Evolutionary conservation across 495 filamentous ascomycete species (phyloP).

Genomic region (Annulohypoxylon stygium): DNA sequence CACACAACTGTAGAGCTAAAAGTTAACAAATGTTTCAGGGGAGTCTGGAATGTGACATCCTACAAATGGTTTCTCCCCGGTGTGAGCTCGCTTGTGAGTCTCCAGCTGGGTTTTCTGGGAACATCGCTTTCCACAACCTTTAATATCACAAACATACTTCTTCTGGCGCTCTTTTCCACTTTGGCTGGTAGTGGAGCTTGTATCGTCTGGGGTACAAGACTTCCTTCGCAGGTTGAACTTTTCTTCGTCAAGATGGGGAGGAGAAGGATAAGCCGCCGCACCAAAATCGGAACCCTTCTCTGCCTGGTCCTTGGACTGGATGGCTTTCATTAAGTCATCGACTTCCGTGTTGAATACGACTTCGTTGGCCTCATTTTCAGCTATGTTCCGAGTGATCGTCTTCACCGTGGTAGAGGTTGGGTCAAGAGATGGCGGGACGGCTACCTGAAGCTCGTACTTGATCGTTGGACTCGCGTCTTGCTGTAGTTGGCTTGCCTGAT

Average conservation of each 20-base stretch:
- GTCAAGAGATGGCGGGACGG: slow-evolving; percentile 22
- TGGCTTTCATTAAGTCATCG: slow-evolving; percentile 92
- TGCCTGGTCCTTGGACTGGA: slow-evolving; percentile 76
- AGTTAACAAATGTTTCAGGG: slow-evolving; percentile 1
- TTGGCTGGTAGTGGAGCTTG: not conserved
- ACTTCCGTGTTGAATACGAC: slow-evolving; percentile 82
- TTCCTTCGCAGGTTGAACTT: slow-evolving; percentile 44
- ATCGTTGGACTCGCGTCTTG: slow-evolving; percentile 34
- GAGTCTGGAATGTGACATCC: slow-evolving; percentile 52
- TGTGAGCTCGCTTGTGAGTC: slow-evolving; percentile 90
- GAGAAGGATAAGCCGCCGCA: slow-evolving; percentile 39
- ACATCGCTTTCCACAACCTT: slow-evolving; percentile 84
- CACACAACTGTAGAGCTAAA: slow-evolving; percentile 70
- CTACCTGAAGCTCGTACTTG: slow-evolving; percentile 56
- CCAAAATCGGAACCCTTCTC: slow-evolving; percentile 23
- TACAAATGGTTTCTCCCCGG: slow-evolving; percentile 92
- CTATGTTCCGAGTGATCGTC: slow-evolving; percentile 46
- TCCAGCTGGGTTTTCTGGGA: slow-evolving; percentile 94
- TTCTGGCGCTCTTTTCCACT: slow-evolving; percentile 58
- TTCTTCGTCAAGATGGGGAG: slow-evolving; percentile 34
- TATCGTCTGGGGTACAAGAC: slow-evolving; percentile 32
- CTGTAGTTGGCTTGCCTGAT: slow-evolving; percentile 35
- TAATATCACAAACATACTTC: slow-evolving; percentile 80
- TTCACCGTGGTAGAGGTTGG: slow-evolving; percentile 35
- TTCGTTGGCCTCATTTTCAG: slow-evolving; percentile 50